These are phyloP conservation scores for Gymnopilus dilepis DNA, from an alignment of 768 basidiomycete genomes.

Conservation along the genomic window DNA sequence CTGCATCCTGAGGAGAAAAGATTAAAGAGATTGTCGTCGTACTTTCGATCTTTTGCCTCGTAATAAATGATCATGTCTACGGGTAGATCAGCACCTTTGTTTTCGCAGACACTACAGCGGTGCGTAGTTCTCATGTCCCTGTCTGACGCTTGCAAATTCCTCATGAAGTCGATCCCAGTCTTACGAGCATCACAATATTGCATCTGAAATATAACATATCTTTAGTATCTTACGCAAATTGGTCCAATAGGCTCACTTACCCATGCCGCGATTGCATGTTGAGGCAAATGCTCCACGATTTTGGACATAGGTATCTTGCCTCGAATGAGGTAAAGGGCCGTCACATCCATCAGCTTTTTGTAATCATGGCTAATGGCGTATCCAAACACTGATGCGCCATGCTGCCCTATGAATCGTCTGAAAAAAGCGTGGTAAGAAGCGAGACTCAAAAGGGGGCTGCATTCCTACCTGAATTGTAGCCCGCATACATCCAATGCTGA, in stretches of 20 bases:
- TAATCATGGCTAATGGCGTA: not conserved
- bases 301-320: not conserved
- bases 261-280: not conserved
- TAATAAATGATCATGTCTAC: too few species aligned
- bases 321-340: not conserved
- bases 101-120: too few species aligned
- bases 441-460: not conserved
- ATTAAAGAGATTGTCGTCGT: too few species aligned
- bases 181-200: too few species aligned
- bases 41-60: too few species aligned
- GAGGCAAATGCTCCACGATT: not conserved
- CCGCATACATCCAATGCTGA: conserved; percentile 25
- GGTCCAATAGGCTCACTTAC: not conserved
- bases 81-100: too few species aligned
- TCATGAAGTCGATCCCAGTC: too few species aligned
- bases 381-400: not conserved
- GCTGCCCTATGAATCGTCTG: not conserved
- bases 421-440: not conserved
- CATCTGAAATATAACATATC: too few species aligned
- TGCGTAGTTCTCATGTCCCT: too few species aligned
- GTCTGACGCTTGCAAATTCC: too few species aligned
- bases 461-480: conserved; percentile 10
- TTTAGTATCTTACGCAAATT: too few species aligned
- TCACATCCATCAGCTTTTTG: not conserved
- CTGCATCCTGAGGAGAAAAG: too few species aligned